Evolutionary conservation across 805 yeast species (phyloP), one percentile per base, ranked within the genome.

Genomic region (Ogataea saltuana): DNA sequence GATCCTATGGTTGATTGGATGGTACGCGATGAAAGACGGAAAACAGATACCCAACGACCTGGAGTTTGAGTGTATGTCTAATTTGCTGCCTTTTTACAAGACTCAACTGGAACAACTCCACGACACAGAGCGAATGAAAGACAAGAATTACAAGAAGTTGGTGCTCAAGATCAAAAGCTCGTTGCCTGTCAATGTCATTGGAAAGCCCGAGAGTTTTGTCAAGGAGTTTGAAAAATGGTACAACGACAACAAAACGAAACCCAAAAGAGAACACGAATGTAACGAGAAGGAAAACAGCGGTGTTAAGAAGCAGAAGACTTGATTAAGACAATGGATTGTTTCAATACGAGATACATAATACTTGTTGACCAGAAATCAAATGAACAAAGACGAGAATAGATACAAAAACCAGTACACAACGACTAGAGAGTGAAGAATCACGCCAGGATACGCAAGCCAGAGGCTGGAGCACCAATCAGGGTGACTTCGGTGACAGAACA

Each of bases 391-490:
- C 25, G 10, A 7, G 25, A 22, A 22, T 22, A 7, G 25, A 7
- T 10, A 7, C 7, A 7, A 7, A 10, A 22, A 7, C 25, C 12
- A 25, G 13, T 25, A 25, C n/a, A 28, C 17, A 15, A 8, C 20
- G 3, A 33, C 13, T 12, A 11, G n/a, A 28, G 13, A n/a, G 33
- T 12, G 22, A n/a, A 8, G 9, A 19, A 30, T 38, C 42, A 60
- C 20, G 54, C 58, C 43, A 60, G 45, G 16, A 78, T 73, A 50
- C 95, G 81, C 58, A 91, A 75, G 17, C 98, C 98, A 10, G 96
- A 84, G 9, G 96, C 93, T 15, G 93, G 87, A 12, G 91, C 88
- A 15, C 99, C 99, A 51, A 93, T 80, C 41, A 75, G 70, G 4
- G 97, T 84, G 48, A 95, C 71, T 39, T 74, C 64, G 1, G 97